These are phyloP conservation scores for Spathaspora girioi DNA, from an alignment of 805 yeast species.

Conservation along the genomic window DNA sequence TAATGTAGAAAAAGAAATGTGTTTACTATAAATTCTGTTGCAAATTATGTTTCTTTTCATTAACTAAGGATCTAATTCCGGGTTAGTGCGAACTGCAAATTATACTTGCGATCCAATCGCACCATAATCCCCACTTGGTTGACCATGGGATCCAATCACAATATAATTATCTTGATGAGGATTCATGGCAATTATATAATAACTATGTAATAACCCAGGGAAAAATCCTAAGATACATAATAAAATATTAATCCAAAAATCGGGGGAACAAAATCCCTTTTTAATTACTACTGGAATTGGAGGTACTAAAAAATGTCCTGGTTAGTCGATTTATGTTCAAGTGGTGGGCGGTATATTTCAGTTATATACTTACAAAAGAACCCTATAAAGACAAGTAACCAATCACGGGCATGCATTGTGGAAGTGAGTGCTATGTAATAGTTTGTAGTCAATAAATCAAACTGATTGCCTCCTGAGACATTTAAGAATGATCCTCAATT, in stretches of 20 bases:
- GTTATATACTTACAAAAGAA: slow-evolving; percentile 35
- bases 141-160: slow-evolving; percentile 18
- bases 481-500: too few species aligned
- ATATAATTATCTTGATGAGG: slow-evolving; percentile 43
- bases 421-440: background rate
- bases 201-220: slow-evolving; percentile 75
- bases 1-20: background rate
- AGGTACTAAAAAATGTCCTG: slow-evolving; percentile 42
- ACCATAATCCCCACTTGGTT: slow-evolving; percentile 11
- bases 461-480: too few species aligned
- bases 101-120: background rate
- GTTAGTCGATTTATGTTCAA: background rate
- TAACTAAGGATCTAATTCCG: background rate
- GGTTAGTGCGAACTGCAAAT: background rate
- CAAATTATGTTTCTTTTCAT: background rate
- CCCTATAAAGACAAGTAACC: slow-evolving; percentile 64
- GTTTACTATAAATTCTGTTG: background rate
- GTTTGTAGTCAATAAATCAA: too few species aligned
- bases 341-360: background rate
- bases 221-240: slow-evolving; percentile 67
- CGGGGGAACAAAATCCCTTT: slow-evolving; percentile 70
- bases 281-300: slow-evolving; percentile 76
- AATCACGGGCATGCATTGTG: slow-evolving; percentile 47
- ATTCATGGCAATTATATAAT: slow-evolving; percentile 74
- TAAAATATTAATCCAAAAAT: slow-evolving; percentile 63